A percentile compares a stretch with the other conserved stretches of the same genome.
Conservation (phyloP, 2,329 filamentous ascomycete species). For the Apiospora hydei region DNA sequence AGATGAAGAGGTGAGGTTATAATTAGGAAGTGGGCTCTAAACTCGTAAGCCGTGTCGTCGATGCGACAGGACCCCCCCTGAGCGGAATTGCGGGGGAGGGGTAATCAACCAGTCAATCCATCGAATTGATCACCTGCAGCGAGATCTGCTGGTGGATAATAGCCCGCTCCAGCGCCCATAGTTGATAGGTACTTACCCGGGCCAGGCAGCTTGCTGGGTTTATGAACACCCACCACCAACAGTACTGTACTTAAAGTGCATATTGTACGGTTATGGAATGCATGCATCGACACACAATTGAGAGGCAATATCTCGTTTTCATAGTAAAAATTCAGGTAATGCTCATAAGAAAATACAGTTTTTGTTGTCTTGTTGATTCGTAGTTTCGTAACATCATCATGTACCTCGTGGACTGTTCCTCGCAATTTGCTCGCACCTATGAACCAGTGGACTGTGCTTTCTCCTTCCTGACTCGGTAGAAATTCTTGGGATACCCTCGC, state of each 20-base stretch:
- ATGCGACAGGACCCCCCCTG: slow-evolving; percentile 13
- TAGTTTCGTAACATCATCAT: background rate
- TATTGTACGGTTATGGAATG: no score
- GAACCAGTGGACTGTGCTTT: slow-evolving; percentile 20
- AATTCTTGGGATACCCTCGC: slow-evolving; percentile 44
- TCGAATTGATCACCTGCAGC: no score
- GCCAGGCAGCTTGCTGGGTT: background rate
- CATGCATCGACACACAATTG: background rate
- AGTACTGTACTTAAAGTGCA: no score
- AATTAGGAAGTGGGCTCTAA: slow-evolving; percentile 8
- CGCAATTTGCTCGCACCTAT: background rate
- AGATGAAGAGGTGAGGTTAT: slow-evolving; percentile 3
- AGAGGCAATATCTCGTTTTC: background rate
- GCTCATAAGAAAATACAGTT: no score
- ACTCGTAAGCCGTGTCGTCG: slow-evolving; percentile 8
- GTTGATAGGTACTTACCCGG: no score
- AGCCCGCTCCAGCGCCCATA: background rate
- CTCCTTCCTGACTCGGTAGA: slow-evolving; percentile 37
- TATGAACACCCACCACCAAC: background rate
- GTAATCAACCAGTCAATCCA: background rate
- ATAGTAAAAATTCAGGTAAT: background rate
- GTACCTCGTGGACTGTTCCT: background rate
- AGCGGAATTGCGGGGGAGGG: slow-evolving; percentile 18
- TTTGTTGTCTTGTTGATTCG: background rate
- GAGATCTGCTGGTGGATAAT: no score